These are phyloP conservation scores for Trichomonas vaginalis DNA, from an alignment of 208 protist species.

Conservation along the genomic window DNA sequence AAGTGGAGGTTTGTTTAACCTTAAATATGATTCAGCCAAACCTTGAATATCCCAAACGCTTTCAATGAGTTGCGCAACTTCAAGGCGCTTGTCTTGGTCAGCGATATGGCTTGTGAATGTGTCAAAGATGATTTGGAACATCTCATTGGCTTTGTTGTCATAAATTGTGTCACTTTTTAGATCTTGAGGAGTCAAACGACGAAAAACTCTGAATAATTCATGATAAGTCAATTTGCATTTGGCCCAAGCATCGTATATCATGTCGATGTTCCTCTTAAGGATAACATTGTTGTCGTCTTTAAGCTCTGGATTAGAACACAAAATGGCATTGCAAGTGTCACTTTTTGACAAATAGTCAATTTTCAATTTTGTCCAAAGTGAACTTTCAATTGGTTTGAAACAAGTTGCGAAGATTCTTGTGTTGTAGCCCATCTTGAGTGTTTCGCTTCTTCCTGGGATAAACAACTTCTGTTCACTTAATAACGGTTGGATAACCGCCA, in stretches of 20 bases:
- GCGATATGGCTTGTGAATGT: neutral
- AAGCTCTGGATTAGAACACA: neutral
- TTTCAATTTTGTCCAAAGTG: neutral
- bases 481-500: conserved; percentile 75
- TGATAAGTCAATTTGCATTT: neutral
- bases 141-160: neutral
- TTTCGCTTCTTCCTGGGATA: conserved; percentile 73
- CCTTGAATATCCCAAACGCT: neutral
- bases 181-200: neutral
- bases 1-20: neutral
- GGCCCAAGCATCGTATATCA: neutral
- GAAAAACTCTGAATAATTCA: neutral
- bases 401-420: conserved; percentile 61
- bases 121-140: neutral
- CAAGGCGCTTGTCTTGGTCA: neutral
- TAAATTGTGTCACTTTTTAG: neutral
- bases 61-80: neutral
- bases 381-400: neutral
- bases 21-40: neutral
- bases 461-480: conserved; percentile 76
- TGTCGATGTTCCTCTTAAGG: neutral
- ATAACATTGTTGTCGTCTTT: neutral
- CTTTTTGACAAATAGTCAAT: neutral
- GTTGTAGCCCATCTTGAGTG: conserved; percentile 50
- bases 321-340: neutral